These are phyloP conservation scores for Artomyces pyxidatus DNA, from an alignment of 768 basidiomycete genomes.

Conservation along the genomic window DNA sequence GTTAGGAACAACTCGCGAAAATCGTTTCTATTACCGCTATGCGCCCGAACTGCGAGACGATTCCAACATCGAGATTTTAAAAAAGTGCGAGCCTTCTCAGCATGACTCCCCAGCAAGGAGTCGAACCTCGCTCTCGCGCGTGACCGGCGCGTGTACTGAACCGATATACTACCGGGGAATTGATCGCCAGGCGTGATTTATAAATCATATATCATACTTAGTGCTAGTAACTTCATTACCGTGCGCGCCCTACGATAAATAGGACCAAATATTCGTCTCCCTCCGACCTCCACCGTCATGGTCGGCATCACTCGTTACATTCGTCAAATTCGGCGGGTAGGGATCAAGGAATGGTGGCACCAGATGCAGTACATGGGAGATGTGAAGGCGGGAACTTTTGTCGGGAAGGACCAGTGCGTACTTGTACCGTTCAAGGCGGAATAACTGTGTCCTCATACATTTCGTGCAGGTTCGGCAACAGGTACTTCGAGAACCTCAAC, in stretches of 20 bases:
- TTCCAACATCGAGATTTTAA: too few relatives aligned
- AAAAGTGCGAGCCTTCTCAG: too few relatives aligned
- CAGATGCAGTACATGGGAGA: slow-evolving; percentile 93
- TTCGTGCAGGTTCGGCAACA: slow-evolving; percentile 74
- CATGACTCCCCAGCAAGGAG: too few relatives aligned
- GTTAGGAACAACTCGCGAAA: too few relatives aligned
- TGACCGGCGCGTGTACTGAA: too few relatives aligned
- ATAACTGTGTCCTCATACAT: slow-evolving; percentile 7
- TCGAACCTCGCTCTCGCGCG: too few relatives aligned
- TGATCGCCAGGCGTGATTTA: too few relatives aligned
- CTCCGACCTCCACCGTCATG: slow-evolving; percentile 32
- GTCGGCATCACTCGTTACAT: slow-evolving; percentile 71
- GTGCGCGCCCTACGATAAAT: slow-evolving; percentile 3
- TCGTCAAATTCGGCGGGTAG: slow-evolving; percentile 66
- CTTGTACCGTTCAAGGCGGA: not conserved
- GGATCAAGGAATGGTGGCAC: slow-evolving; percentile 82
- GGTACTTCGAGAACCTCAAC: slow-evolving; percentile 89
- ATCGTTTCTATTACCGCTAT: too few relatives aligned
- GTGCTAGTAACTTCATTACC: not conserved
- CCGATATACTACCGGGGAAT: too few relatives aligned
- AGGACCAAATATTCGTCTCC: slow-evolving; percentile 9
- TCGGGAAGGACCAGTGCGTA: slow-evolving; percentile 80
- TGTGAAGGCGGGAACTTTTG: slow-evolving; percentile 73
- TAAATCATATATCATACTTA: too few relatives aligned
- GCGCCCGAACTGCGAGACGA: too few relatives aligned